Conservation (phyloP, 768 basidiomycete genomes). For the Kondoa malvinella region DNA sequence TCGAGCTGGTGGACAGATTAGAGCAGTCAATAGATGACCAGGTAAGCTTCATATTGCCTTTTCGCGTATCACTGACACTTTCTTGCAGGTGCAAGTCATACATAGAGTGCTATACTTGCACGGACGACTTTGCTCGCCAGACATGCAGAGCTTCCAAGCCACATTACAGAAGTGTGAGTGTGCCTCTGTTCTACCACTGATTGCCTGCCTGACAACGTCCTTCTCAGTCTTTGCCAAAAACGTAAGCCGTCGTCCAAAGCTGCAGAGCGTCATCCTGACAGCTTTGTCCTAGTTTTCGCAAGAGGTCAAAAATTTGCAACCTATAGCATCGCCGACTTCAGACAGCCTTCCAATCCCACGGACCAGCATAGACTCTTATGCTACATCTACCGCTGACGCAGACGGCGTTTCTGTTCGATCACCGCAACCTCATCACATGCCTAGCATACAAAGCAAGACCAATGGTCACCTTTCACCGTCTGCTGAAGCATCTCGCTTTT, state of each 20-base stretch:
- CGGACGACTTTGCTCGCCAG: constrained; percentile 58
- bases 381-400: neutral
- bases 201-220: neutral
- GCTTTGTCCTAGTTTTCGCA: neutral
- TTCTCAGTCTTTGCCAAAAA: neutral
- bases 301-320: neutral
- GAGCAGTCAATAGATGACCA: constrained; percentile 63
- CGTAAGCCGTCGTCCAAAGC: neutral
- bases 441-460: neutral
- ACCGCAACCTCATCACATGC: neutral
- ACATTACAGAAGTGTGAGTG: constrained; percentile 46
- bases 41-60: too few relatives aligned
- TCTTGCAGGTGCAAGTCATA: too few relatives aligned
- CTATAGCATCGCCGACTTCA: neutral
- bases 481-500: neutral
- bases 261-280: neutral
- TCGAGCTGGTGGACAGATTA: constrained; percentile 54
- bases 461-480: neutral
- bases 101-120: constrained; percentile 72
- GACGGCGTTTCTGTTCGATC: neutral
- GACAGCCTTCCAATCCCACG: neutral
- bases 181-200: neutral
- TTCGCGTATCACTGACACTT: too few relatives aligned
- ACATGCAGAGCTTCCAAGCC: constrained; percentile 83
- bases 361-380: neutral